Evolutionary conservation across 1,284 basidiomycete genomes (phyloP), one percentile per base, ranked within the genome.

Genomic region (Leccinum fallax): DNA sequence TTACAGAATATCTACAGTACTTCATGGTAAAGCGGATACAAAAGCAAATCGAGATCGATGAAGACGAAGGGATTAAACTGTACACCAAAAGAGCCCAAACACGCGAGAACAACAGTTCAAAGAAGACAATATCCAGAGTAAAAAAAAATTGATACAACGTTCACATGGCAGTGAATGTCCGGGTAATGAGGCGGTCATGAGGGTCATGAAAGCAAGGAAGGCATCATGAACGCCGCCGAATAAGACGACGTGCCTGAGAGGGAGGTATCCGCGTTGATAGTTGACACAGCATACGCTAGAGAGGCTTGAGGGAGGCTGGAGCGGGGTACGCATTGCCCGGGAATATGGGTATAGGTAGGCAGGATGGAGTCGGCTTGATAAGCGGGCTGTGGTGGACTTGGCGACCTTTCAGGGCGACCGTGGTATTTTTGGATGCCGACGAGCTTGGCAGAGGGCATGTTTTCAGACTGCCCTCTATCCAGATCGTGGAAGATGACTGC

Each of bases 401-500:
- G 74, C 4, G 74, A 63, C 61, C 70, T 74, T 60, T 77, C 75
- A 8, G 70, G 60, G 66, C 63, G 72, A 68, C 62, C 67, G 64
- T 63, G 77, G 71, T 81, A 82, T 75, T 79, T 82, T 74, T 84
- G 83, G 71, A 83, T 82, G 49, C 80, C 81, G 63, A 84, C 64
- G 61, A 90, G 77, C 67, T 85, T 80, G 61, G 84, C 87, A 38
- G 82, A 80, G n/a, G 88, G 86, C 72, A 80, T 75, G 62, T 73
- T 69, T 63, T 79, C 75, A 49, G 79, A 78, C 69, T 77, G 77
- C 65, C 75, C 75, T 71, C 86, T 83, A 66, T 87, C 84, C 65
- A 92, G 77, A 65, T 88, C 84, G 73, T 90, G 91, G 53, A 86
- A 79, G 66, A 90, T 76, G 65, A 83, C 83, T 53, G 88, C 81